phyloP scores from a whole-genome alignment of 2,329 filamentous ascomycete species.

The Coniochaeta sp. region DNA sequence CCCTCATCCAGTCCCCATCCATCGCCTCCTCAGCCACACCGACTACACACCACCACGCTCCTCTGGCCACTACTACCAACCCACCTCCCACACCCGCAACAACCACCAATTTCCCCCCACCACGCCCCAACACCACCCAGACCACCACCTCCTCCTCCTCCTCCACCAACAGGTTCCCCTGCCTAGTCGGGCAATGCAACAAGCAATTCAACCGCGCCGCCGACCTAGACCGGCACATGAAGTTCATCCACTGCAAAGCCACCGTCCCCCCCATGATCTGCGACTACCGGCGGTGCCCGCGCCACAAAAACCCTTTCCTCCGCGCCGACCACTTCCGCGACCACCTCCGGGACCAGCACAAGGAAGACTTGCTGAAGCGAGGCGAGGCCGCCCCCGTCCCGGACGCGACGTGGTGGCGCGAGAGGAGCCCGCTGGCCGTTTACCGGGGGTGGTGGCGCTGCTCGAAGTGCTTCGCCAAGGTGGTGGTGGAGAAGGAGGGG shows the following conservation, averaged over 20 bases:
- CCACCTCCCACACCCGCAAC: slow-evolving; percentile 6
- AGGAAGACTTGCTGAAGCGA: slow-evolving; percentile 45
- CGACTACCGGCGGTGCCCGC: slow-evolving; percentile 43
- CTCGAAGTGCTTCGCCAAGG: slow-evolving; percentile 40
- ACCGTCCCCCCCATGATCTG: slow-evolving; percentile 30
- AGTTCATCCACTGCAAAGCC: slow-evolving; percentile 40
- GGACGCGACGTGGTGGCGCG: slow-evolving; percentile 14
- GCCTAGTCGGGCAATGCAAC: slow-evolving; percentile 33
- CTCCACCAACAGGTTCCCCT: slow-evolving; percentile 20
- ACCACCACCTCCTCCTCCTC: not conserved
- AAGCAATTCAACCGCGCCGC: slow-evolving; percentile 44
- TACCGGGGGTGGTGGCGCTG: slow-evolving; percentile 46
- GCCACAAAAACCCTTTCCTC: slow-evolving; percentile 38
- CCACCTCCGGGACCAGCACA: slow-evolving; percentile 48
- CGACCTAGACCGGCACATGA: slow-evolving; percentile 47
- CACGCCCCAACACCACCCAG: not conserved
- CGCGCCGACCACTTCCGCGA: slow-evolving; percentile 51
- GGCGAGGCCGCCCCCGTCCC: slow-evolving; percentile 17
- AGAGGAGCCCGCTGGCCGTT: slow-evolving; percentile 15
- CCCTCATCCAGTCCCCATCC: not conserved
- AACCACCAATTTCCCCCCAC: not conserved
- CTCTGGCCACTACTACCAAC: not conserved
- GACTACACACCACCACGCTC: not conserved
- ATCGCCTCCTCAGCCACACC: not conserved
- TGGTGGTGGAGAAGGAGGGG: slow-evolving; percentile 29